Percentiles rank a stretch among this genome's conserved stretches.
Conservation (phyloP, 1,284 basidiomycete genomes). For the Bjerkandera adusta region DNA sequence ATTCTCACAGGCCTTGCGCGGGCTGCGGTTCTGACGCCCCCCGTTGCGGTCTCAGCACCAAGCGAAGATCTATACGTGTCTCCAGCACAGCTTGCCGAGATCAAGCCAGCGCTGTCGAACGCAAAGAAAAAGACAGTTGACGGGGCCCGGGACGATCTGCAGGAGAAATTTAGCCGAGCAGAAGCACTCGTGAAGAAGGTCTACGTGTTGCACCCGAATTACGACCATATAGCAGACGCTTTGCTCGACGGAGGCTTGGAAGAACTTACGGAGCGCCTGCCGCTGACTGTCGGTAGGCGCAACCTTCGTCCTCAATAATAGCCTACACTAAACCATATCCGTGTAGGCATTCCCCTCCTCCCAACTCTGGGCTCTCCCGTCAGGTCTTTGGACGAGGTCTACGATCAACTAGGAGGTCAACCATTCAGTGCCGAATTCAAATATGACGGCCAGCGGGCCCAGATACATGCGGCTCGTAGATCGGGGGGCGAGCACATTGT, state of each 20-base stretch:
- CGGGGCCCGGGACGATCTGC: conserved; percentile 43
- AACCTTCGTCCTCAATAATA: conserved; percentile 28
- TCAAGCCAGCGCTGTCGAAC: conserved; percentile 34
- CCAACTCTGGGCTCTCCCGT: conserved; percentile 82
- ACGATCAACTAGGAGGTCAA: conserved; percentile 62
- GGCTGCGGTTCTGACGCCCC: conserved; percentile 69
- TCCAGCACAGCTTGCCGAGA: conserved; percentile 35
- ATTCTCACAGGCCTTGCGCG: conserved; percentile 83
- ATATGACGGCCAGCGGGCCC: conserved; percentile 88
- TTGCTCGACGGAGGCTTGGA: conserved; percentile 63
- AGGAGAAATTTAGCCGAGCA: conserved; percentile 48
- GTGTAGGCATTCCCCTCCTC: conserved; percentile 62
- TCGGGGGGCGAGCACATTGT: conserved; percentile 46
- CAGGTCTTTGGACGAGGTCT: conserved; percentile 83
- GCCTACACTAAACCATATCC: conserved; percentile 10
- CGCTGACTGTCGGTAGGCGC: conserved; percentile 70
- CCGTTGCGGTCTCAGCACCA: conserved; percentile 24
- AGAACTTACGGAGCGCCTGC: conserved; percentile 61
- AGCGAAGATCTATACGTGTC: conserved; percentile 40
- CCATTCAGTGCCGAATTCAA: conserved; percentile 93
- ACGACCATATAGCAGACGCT: conserved; percentile 73
- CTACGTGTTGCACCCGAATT: conserved; percentile 89
- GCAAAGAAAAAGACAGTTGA: conserved; percentile 46
- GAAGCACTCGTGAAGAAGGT: conserved; percentile 71
- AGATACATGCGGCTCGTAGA: conserved; percentile 70